Conservation (phyloP, 345 rosid genomes). For the Eucalyptus cloeziana region DNA sequence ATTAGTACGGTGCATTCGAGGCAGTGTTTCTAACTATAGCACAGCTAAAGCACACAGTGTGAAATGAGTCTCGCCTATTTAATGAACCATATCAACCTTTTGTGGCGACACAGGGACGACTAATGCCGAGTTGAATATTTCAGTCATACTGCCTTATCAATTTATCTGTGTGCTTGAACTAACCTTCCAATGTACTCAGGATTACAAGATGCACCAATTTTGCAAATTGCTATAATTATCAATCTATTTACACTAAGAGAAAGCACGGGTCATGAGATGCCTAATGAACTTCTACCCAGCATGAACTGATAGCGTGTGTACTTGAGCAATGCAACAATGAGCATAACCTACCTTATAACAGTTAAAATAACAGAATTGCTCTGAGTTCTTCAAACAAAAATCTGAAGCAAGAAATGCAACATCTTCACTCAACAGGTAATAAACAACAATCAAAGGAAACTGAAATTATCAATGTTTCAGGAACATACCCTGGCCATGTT, state of each 20-base stretch:
- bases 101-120: background rate
- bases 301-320: background rate
- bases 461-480: background rate
- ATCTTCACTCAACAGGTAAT: conserved; percentile 13
- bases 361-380: conserved; percentile 14
- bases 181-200: background rate
- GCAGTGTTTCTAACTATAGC: background rate
- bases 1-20: background rate
- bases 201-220: background rate
- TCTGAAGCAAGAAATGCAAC: conserved; percentile 30
- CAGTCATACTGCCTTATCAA: background rate
- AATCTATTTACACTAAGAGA: background rate
- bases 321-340: background rate
- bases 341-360: conserved; percentile 39
- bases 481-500: conserved; percentile 83
- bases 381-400: conserved; percentile 41
- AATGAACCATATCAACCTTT: background rate
- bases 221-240: background rate
- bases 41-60: background rate
- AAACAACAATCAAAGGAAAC: background rate
- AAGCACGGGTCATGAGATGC: background rate
- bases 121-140: background rate
- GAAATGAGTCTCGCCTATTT: background rate
- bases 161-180: background rate
- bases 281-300: background rate